Evolutionary conservation across 2,329 filamentous ascomycete species (phyloP), one percentile per base, ranked within the genome.

Genomic region (Botrytis sinoallii): DNA sequence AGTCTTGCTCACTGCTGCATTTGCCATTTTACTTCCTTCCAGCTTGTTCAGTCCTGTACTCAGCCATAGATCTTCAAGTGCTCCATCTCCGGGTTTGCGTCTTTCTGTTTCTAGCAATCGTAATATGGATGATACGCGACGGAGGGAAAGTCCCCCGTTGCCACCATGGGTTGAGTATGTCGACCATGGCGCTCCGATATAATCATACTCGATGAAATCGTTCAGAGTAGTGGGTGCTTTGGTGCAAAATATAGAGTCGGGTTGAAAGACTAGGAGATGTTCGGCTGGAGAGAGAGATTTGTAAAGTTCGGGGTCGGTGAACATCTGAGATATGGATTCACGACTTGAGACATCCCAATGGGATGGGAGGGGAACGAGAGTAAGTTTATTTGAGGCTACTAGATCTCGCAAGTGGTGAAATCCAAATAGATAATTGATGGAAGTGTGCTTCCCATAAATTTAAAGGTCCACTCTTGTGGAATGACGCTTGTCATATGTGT

Each of bases 51-150:
- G 78, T 4, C 87, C 84, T 75, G 83, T 83, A 20, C 84, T 84
- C 74, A 88, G 86, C 88, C 88, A 89, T 74, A 87, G 84, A 72
- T 88, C 87, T 78, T 89, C 88, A 57, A 87, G 82, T 55, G 85
- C 82, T 18, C 84, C 84, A 78, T 87, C 80, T 38, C 29, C 38
- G 79, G 87, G 86, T 76, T 82, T 83, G n/a, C 87, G 84, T 32
- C 81, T 80, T 75, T 89, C 86, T 76, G 86, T 86, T 46, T 78
- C 77, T 20, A 89, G 82, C 4, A 88, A 81, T 32, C 83, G 82
- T 10, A 82, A 81, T 70, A 89, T 86, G n/a, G 85, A 81, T 1
- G 85, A 87, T 1, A 89, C 82, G 44, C 86, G 84, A 64, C 87
- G 85, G 7, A 89, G 81, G 0, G 87, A 88, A 14, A 89, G 82